Evolutionary conservation across 2,329 filamentous ascomycete species (phyloP).

Genomic region (Penicillium aurantiogriseum): DNA sequence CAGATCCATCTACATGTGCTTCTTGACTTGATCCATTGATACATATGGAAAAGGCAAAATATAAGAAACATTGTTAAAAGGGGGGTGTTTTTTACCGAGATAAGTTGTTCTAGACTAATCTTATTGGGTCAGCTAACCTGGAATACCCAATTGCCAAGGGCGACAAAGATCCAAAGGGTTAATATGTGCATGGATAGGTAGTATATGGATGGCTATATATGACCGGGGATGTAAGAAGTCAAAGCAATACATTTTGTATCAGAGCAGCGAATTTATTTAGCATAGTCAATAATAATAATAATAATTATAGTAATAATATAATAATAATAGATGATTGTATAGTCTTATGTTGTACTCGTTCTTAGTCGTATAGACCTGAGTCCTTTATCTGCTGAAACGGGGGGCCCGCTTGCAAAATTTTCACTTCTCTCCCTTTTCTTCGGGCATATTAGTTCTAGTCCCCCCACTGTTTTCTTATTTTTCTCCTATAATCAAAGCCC

Average conservation of each 20-base stretch:
- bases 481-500: neutral
- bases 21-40: neutral
- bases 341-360: neutral
- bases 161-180: neutral
- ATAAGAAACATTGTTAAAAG: neutral
- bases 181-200: neutral
- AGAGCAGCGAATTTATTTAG: neutral
- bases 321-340: neutral
- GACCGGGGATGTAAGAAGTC: neutral
- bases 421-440: neutral
- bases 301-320: neutral
- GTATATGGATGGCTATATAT: neutral
- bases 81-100: neutral
- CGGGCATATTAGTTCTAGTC: neutral
- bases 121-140: neutral
- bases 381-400: slow-evolving; percentile 3
- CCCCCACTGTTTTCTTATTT: neutral
- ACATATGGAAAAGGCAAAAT: neutral
- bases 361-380: neutral
- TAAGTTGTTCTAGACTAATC: neutral
- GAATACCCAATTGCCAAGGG: neutral
- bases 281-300: neutral
- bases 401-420: neutral
- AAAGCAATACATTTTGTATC: neutral
- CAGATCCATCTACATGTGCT: neutral